Evolutionary conservation across 768 basidiomycete species (phyloP), one percentile per base, ranked within the genome.

Genomic region (Erythrobasidium yunnanense): DNA sequence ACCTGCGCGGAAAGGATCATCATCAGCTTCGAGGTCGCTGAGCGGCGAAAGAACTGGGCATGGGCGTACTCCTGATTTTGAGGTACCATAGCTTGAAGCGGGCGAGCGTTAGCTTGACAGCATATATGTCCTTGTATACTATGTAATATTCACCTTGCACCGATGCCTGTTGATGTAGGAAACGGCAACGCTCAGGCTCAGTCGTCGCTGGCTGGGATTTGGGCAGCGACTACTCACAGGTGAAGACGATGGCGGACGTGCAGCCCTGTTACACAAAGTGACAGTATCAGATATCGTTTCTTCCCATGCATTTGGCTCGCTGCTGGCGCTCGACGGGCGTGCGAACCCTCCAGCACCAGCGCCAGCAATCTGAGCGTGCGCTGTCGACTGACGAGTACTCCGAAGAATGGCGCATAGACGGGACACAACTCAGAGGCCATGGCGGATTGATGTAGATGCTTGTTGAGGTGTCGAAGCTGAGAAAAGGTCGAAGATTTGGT

Each of bases 181-280:
- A 15, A 30, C 15, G 42, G 33, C 17, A 15, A 8, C 7, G 27
- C 30, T 53, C 52, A 58, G 53, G 6, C 22, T 27, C 54, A 13
- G 49, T 4, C 15, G 34, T 0, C 35, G 8, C 23, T 2, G 35
- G 54, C 29, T 55, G 23, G 1, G 32, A 18, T 15, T 2, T 13
- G 15, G 51, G 18, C 33, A 32, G n/a, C 30, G 33, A 23, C 34
- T 35, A 77, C 89, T 81, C 74, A 92, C 93, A 92, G 72, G 92
- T 95, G 79, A 99, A 95, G 76, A 93, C 88, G 76, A 97, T 96
- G 69, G 93, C 90, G 75, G 86, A 85, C 65, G 92, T 90, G 81
- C 90, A 93, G 71, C 93, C 93, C 90, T 92, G 62, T 88, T n/a
- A n/a, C n/a, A n/a, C n/a, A n/a, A n/a, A n/a, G n/a, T n/a, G n/a